These are phyloP conservation scores for Neocatenulostroma microsporum DNA, from an alignment of 2,329 filamentous ascomycete species.

Conservation along the genomic window DNA sequence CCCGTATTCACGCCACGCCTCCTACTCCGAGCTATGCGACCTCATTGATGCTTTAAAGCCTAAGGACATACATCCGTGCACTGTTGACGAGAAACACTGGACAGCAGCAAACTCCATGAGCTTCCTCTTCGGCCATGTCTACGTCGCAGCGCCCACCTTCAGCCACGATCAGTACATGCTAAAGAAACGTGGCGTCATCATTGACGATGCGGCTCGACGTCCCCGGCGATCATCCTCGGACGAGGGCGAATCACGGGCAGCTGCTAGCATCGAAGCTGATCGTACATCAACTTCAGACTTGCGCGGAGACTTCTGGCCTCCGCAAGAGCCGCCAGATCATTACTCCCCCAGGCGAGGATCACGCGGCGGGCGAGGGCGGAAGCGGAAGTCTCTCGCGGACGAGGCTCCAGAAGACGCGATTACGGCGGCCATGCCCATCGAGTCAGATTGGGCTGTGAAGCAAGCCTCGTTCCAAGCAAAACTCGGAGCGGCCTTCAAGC, in stretches of 20 bases:
- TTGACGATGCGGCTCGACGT: background rate
- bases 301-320: background rate
- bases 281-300: background rate
- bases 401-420: too few relatives aligned
- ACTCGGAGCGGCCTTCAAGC: too few relatives aligned
- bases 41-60: slow-evolving; percentile 63
- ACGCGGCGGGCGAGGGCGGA: background rate
- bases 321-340: background rate
- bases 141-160: slow-evolving; percentile 51
- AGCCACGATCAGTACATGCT: slow-evolving; percentile 58
- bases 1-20: slow-evolving; percentile 85
- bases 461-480: too few relatives aligned
- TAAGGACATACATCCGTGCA: slow-evolving; percentile 75
- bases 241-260: too few relatives aligned
- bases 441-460: too few relatives aligned
- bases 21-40: slow-evolving; percentile 67
- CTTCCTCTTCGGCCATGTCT: slow-evolving; percentile 64
- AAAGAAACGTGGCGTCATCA: slow-evolving; percentile 2
- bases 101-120: slow-evolving; percentile 53
- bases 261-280: too few relatives aligned
- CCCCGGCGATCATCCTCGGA: background rate
- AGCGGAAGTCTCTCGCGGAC: background rate
- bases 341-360: background rate
- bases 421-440: too few relatives aligned
- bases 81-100: slow-evolving; percentile 57